A percentile compares a stretch with the other conserved stretches of the same genome.
These are phyloP conservation scores for Blakeslea trispora DNA, from an alignment of 371 early-diverging fungal genomes.

Conservation along the genomic window DNA sequence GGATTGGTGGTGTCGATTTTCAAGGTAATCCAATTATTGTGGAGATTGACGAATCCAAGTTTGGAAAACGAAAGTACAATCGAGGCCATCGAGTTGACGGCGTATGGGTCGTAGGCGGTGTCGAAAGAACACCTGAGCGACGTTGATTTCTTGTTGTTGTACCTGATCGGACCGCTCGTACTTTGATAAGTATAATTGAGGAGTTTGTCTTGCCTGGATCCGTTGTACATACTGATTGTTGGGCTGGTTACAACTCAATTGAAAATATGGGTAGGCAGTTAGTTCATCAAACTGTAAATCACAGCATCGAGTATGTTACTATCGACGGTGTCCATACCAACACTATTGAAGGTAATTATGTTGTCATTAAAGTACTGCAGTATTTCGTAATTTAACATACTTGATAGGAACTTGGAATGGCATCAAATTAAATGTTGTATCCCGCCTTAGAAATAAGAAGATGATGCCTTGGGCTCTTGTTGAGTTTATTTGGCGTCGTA, in stretches of 20 bases:
- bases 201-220: conserved; percentile 8
- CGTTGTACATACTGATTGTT: conserved; percentile 16
- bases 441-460: background rate
- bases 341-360: conserved; percentile 6
- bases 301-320: background rate
- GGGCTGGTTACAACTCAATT: conserved; percentile 7
- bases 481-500: conserved; percentile 15
- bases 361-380: too few relatives aligned
- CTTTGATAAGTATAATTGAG: conserved; percentile 2
- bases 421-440: conserved; percentile 6
- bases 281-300: conserved; percentile 1
- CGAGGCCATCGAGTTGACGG: conserved; percentile 10
- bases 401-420: conserved; percentile 17
- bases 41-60: too few relatives aligned
- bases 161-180: background rate
- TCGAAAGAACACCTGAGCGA: conserved; percentile 12
- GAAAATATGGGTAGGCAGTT: background rate
- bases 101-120: conserved; percentile 12
- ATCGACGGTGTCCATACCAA: conserved; percentile 1
- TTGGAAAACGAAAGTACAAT: conserved; percentile 12
- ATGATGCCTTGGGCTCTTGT: conserved; percentile 12
- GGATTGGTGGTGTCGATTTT: conserved; percentile 1
- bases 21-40: conserved; percentile 14
- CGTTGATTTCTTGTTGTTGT: conserved; percentile 17
- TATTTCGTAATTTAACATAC: background rate